Percentiles rank a stretch among this genome's conserved stretches.
Evolutionary conservation across 345 rosid genomes (phyloP).

Genomic region (Salix suchowensis): DNA sequence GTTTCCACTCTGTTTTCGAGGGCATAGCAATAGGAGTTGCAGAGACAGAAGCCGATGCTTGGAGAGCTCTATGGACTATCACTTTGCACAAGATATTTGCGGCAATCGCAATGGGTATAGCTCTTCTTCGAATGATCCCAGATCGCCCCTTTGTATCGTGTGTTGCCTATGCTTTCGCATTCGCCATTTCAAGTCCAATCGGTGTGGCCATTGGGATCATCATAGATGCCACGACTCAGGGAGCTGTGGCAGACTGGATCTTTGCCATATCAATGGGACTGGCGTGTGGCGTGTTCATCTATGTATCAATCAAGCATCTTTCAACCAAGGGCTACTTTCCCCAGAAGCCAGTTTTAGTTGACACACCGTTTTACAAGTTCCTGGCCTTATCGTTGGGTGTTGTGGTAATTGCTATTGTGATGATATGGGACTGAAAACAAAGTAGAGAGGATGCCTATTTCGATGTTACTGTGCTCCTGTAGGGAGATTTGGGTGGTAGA

Average conservation of each 20-base stretch:
- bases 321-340: conserved; percentile 59
- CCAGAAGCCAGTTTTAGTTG: conserved; percentile 19
- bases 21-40: conserved; percentile 82
- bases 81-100: conserved; percentile 69
- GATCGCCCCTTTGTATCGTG: conserved; percentile 57
- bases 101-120: conserved; percentile 83
- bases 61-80: conserved; percentile 81
- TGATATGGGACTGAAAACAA: conserved; percentile 61
- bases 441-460: neutral
- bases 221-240: conserved; percentile 67
- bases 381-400: conserved; percentile 57
- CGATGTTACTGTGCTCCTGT: neutral
- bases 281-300: conserved; percentile 75
- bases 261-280: conserved; percentile 72
- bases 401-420: conserved; percentile 59
- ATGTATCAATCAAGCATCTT: conserved; percentile 69
- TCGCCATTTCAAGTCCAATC: conserved; percentile 74
- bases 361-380: conserved; percentile 46
- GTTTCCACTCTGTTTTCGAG: conserved; percentile 87
- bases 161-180: conserved; percentile 58
- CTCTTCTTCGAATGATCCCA: conserved; percentile 70
- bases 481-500: too few relatives aligned
- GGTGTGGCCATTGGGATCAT: conserved; percentile 72
- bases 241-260: conserved; percentile 65
- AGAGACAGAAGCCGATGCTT: conserved; percentile 57